These are phyloP conservation scores for Nemania sp. DNA, from an alignment of 2,329 filamentous ascomycete species.

Conservation along the genomic window DNA sequence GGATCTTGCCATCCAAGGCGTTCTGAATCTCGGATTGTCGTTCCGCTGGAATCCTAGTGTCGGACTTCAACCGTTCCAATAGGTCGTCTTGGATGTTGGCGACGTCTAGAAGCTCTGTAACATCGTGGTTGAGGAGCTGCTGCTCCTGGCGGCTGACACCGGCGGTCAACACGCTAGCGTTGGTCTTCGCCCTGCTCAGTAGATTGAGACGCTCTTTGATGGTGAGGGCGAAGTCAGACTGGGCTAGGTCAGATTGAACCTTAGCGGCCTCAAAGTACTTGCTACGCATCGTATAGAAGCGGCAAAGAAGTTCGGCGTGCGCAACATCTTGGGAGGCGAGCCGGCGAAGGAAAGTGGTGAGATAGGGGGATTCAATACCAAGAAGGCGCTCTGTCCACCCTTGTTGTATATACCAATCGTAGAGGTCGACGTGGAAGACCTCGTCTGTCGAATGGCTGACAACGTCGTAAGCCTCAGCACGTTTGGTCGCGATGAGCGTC, in stretches of 20 bases:
- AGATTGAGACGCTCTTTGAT: conserved; percentile 88
- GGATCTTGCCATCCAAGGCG: conserved; percentile 77
- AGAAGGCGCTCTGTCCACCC: conserved; percentile 86
- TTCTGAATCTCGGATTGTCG: conserved; percentile 67
- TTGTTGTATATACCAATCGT: conserved; percentile 92
- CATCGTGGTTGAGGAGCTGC: conserved; percentile 82
- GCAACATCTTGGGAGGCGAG: conserved; percentile 72
- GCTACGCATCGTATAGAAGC: conserved; percentile 84
- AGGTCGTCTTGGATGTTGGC: conserved; percentile 95
- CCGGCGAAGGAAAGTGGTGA: conserved; percentile 82
- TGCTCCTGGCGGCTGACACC: conserved; percentile 79
- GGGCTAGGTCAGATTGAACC: conserved; percentile 82
- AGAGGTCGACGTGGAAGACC: conserved; percentile 94
- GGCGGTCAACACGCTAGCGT: conserved; percentile 81
- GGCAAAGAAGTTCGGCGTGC: conserved; percentile 90
- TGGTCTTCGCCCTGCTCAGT: conserved; percentile 87
- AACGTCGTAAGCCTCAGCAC: conserved; percentile 85
- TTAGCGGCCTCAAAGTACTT: conserved; percentile 85
- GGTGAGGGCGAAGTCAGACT: conserved; percentile 78
- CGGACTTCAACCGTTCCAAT: conserved; percentile 74
- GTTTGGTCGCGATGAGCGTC: conserved; percentile 76
- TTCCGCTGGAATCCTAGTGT: conserved; percentile 68
- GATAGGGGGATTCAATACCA: conserved; percentile 80
- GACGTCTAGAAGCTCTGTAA: conserved; percentile 85
- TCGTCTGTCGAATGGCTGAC: conserved; percentile 89